Evolutionary conservation across 352 stramenopile genomes (phyloP).

Genomic region (Thalassiosira exigua): DNA sequence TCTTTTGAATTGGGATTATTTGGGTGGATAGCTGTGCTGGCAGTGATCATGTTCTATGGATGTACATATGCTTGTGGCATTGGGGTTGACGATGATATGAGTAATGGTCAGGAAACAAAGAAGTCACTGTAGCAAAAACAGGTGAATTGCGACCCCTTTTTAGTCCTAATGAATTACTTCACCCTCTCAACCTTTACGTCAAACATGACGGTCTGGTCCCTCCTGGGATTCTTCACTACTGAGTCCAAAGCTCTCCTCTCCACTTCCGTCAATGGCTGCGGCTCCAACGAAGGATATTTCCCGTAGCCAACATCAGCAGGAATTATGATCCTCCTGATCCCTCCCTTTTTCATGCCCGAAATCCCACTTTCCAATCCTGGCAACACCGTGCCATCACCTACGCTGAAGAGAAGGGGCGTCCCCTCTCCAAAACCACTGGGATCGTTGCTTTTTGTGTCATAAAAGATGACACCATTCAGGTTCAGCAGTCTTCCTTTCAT

Average conservation of each 20-base stretch:
- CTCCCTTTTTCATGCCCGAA: constrained; percentile 89
- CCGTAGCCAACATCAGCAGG: constrained; percentile 72
- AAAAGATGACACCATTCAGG: constrained; percentile 83
- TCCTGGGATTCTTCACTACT: constrained; percentile 77
- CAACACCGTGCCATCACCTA: constrained; percentile 87
- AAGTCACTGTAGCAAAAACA: too few relatives aligned
- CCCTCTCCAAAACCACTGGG: constrained; percentile 72
- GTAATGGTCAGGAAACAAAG: too few relatives aligned
- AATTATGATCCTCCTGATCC: constrained; percentile 90
- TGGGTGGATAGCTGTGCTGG: constrained; percentile 27
- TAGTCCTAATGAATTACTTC: constrained; percentile 44
- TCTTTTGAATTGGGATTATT: constrained; percentile 15
- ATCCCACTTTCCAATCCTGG: constrained; percentile 90
- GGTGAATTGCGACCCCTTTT: too few relatives aligned
- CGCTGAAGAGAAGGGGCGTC: constrained; percentile 57
- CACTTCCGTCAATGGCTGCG: constrained; percentile 63
- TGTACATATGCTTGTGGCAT: constrained; percentile 19
- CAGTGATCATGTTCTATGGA: constrained; percentile 21
- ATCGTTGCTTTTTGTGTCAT: constrained; percentile 81
- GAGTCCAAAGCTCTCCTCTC: constrained; percentile 76
- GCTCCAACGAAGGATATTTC: constrained; percentile 63
- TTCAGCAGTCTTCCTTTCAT: constrained; percentile 77
- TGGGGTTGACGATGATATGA: constrained; percentile 9
- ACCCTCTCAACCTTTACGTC: constrained; percentile 79
- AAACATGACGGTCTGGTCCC: constrained; percentile 79